Percentiles rank a stretch among this genome's conserved stretches.
Conservation (phyloP, 2,329 filamentous ascomycete species). For the Laburnicola sp. region DNA sequence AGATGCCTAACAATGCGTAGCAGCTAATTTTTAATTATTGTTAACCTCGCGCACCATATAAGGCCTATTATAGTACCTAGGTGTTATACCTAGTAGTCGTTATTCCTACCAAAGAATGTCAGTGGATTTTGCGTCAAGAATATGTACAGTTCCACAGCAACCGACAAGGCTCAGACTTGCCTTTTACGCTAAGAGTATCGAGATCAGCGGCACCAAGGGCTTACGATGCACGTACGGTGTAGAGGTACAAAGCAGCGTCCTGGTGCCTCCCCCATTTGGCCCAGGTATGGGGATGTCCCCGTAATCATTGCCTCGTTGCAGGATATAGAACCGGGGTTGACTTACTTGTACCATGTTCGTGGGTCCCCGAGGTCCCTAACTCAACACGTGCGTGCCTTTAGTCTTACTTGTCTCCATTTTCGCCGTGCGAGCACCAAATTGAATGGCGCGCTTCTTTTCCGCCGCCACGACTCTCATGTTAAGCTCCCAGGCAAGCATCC, state of each 20-base stretch:
- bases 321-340: conserved; percentile 7
- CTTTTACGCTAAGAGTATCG: conserved; percentile 26
- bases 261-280: conserved; percentile 33
- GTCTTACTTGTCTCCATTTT: conserved; percentile 54
- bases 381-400: conserved; percentile 52
- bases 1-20: too few relatives aligned
- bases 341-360: conserved; percentile 21
- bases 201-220: conserved; percentile 29
- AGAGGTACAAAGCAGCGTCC: conserved; percentile 16
- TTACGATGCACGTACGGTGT: conserved; percentile 5
- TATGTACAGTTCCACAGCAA: too few relatives aligned
- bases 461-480: conserved; percentile 70
- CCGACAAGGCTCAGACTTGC: conserved; percentile 43
- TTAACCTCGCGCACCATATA: too few relatives aligned
- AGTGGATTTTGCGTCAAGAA: too few relatives aligned
- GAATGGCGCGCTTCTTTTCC: conserved; percentile 91
- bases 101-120: too few relatives aligned
- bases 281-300: conserved; percentile 10
- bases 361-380: too few relatives aligned
- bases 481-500: conserved; percentile 73
- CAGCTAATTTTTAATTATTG: too few relatives aligned
- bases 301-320: conserved; percentile 37
- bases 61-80: too few relatives aligned
- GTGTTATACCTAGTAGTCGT: too few relatives aligned
- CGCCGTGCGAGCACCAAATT: conserved; percentile 49